Percentiles rank a stretch among this genome's conserved stretches.
Evolutionary conservation across 305 asterid genomes (phyloP).

Genomic region (Ilex paraguariensis): DNA sequence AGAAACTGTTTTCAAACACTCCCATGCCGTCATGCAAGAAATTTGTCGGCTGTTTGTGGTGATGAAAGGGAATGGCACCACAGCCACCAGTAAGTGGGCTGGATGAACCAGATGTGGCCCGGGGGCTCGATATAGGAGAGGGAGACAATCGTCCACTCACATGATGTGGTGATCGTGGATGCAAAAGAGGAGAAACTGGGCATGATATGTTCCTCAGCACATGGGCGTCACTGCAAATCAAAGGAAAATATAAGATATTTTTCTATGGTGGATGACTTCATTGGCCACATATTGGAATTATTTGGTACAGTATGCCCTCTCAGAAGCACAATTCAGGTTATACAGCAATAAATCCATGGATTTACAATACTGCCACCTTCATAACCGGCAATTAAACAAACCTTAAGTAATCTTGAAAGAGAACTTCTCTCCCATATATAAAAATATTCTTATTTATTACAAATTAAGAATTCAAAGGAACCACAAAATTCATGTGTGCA

Average conservation of each 20-base stretch:
- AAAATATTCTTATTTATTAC: no score
- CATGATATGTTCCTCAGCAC: slow-evolving; percentile 34
- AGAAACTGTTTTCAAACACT: slow-evolving; percentile 3
- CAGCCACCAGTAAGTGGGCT: slow-evolving; percentile 15
- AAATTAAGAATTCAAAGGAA: no score
- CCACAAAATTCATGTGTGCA: no score
- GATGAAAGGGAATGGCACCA: slow-evolving; percentile 15
- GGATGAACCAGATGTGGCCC: slow-evolving; percentile 20
- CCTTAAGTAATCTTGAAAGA: no score
- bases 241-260: background rate
- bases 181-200: slow-evolving; percentile 40
- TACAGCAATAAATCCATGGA: no score
- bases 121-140: slow-evolving; percentile 23
- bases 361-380: no score
- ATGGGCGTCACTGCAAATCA: slow-evolving; percentile 22
- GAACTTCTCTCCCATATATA: no score
- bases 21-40: background rate
- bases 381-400: no score
- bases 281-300: no score
- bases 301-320: no score
- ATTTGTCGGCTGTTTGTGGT: slow-evolving; percentile 3
- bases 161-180: slow-evolving; percentile 33
- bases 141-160: slow-evolving; percentile 22
- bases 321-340: no score
- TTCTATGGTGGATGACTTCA: no score